A percentile compares a stretch with the other conserved stretches of the same genome.
These are phyloP conservation scores for Cercospora sp. DNA, from an alignment of 2,329 filamentous ascomycete species.

Conservation along the genomic window DNA sequence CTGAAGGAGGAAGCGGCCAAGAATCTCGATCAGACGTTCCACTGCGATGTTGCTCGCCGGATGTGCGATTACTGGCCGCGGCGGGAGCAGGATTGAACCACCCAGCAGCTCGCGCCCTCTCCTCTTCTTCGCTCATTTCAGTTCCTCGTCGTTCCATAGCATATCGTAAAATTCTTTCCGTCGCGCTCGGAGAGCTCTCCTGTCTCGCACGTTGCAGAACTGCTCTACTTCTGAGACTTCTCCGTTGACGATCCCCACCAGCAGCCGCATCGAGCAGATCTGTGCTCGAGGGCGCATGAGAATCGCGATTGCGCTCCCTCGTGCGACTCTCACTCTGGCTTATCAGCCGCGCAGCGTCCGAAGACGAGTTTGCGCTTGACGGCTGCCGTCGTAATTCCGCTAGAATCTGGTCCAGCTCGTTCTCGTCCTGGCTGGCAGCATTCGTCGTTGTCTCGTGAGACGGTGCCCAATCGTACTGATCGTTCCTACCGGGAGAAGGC, in stretches of 20 bases:
- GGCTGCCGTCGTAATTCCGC: constrained; percentile 44
- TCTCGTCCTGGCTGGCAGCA: constrained; percentile 38
- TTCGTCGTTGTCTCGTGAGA: constrained; percentile 39
- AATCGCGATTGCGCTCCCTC: constrained; percentile 33
- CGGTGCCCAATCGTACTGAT: constrained; percentile 63
- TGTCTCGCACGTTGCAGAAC: constrained; percentile 38
- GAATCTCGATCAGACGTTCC: constrained; percentile 23
- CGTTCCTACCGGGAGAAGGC: constrained; percentile 52
- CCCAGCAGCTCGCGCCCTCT: constrained; percentile 37
- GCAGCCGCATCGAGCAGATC: constrained; percentile 30
- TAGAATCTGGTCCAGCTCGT: constrained; percentile 45
- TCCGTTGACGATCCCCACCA: constrained; percentile 33
- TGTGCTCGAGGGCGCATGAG: constrained; percentile 31
- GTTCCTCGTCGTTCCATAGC: constrained; percentile 43
- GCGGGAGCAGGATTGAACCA: constrained; percentile 33
- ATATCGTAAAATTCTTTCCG: constrained; percentile 44
- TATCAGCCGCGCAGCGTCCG: constrained; percentile 42
- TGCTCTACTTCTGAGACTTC: constrained; percentile 36
- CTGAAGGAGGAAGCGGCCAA: constrained; percentile 31
- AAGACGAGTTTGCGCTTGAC: neutral
- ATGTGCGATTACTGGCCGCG: constrained; percentile 12
- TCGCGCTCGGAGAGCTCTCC: constrained; percentile 36
- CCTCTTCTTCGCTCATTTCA: constrained; percentile 38
- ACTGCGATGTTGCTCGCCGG: constrained; percentile 24
- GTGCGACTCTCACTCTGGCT: constrained; percentile 40